Base-by-base conservation (phyloP, 2,329 filamentous ascomycete species). In the Dryadomyces quercivorus region DNA sequence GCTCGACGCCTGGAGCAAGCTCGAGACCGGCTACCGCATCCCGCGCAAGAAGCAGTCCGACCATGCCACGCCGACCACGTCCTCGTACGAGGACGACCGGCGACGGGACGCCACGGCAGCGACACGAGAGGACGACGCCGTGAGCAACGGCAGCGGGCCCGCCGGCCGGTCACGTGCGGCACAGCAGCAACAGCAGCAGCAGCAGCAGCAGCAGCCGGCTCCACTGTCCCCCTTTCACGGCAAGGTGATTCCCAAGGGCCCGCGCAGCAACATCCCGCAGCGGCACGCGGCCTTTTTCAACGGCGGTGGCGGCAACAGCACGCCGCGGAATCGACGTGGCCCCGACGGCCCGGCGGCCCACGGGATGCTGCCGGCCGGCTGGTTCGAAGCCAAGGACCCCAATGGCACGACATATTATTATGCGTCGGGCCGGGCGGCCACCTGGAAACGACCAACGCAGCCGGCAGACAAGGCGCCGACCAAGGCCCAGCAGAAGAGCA, bases 1-100 rank as follows among this genome's bases (percentile, higher is more conserved):
- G 40, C 72, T 96, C 31, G 81, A 88, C 9, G 84, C 85, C 60
- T 98, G 93, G 93, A 86, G 85, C 66, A 91, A 89, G 62, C 74
- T 44, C 50, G 86, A 95, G 67, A 78, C 94, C 40, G 93, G 83
- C 7, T 98, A 97, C 69, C 84, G 93, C 57, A 98, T 98, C 64
- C 89, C 89, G 42, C 82, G 92, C 55, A 88, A 93, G 72, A 94
- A 44, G 18, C 42, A 95, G 72, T 72, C 86, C 56, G 89, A 92
- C 65, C 83, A 85, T 26, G 83, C 82, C 59, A 79, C 75, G 50
- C 71, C 72, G 18, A 67, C 58, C 66, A 58, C 67, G 66, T 61
- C 69, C 26, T 80, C 78, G 22, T 80, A 82, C 59, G 64, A 66
- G 10, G 75, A 80, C 54, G 75, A 80, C 54, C 83, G 86, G 55